Conservation (phyloP, 441 rosid species). For the Adansonia rubrostipa region DNA sequence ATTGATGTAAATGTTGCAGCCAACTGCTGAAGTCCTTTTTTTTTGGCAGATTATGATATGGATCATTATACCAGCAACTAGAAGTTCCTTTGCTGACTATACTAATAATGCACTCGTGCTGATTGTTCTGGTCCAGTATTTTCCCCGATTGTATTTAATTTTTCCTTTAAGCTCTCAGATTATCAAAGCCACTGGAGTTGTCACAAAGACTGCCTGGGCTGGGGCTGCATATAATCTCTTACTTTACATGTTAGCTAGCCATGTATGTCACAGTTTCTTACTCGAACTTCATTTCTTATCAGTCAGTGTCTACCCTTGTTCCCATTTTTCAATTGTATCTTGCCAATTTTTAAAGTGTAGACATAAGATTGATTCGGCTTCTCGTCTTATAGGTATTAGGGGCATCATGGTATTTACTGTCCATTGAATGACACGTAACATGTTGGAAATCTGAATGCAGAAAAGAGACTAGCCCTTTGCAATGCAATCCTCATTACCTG, state of each 20-base stretch:
- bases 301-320: neutral
- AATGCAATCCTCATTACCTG: conserved; percentile 54
- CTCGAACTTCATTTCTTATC: neutral
- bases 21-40: neutral
- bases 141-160: conserved; percentile 77
- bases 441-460: conserved; percentile 80
- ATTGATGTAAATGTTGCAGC: neutral
- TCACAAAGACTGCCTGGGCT: conserved; percentile 89
- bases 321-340: neutral
- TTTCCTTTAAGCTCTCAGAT: conserved; percentile 81
- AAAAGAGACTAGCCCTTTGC: conserved; percentile 45
- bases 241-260: conserved; percentile 88
- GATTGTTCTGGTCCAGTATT: conserved; percentile 81
- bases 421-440: conserved; percentile 70
- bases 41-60: conserved; percentile 77
- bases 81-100: conserved; percentile 69
- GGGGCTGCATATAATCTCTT: conserved; percentile 92
- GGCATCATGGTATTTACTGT: conserved; percentile 80
- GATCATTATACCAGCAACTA: conserved; percentile 71
- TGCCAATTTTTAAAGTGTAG: neutral
- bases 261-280: conserved; percentile 49
- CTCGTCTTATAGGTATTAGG: conserved; percentile 67
- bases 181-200: conserved; percentile 77
- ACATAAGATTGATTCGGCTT: conserved; percentile 18
- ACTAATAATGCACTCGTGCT: conserved; percentile 78